Evolutionary conservation across 1,284 basidiomycete genomes (phyloP), one percentile per base, ranked within the genome.

Genomic region (Ceratobasidium sp.): DNA sequence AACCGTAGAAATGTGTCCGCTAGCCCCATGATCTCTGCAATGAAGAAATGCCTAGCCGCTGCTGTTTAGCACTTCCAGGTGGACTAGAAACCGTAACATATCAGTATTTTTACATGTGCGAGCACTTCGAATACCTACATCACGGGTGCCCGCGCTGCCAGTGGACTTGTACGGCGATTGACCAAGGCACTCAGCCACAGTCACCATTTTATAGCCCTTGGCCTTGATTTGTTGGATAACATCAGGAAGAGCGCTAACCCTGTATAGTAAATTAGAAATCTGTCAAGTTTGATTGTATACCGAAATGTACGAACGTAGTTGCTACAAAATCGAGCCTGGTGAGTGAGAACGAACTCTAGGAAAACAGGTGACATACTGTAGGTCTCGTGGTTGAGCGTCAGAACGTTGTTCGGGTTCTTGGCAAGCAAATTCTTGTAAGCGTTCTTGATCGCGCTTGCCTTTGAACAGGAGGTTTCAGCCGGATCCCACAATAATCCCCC

Each of bases 111-210:
- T 30, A 3, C 28, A 32, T 26, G 4, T 18, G 23, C 9, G 18
- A 43, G 2, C n/a, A 1, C 2, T n/a, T 39, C 9, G 48, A n/a
- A 10, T 21, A 60, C 73, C 34, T 28, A 74, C 73, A 48, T 72
- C 61, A 28, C 70, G 70, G 16, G 39, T 32, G 39, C 50, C 30
- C 12, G 71, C 48, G 34, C 41, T 61, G 21, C 60, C 62, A 21
- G 41, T 67, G n/a, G 55, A 58, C 52, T 60, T 30, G 60, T 74
- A 74, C 14, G 73, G 73, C 12, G 58, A 52, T 71, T 60, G 36
- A 26, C 73, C 73, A 14, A 75, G 58, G 62, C 74, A 75, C 26
- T 75, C 43, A 23, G 74, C 74, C 18, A 75, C 74, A 6, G 74
- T 75, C 59, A 75, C 74, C 34, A 75, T 39, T 23, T 67, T 52